Conservation (phyloP, 169 alveolate species). For the Eimeria praecox region DNA sequence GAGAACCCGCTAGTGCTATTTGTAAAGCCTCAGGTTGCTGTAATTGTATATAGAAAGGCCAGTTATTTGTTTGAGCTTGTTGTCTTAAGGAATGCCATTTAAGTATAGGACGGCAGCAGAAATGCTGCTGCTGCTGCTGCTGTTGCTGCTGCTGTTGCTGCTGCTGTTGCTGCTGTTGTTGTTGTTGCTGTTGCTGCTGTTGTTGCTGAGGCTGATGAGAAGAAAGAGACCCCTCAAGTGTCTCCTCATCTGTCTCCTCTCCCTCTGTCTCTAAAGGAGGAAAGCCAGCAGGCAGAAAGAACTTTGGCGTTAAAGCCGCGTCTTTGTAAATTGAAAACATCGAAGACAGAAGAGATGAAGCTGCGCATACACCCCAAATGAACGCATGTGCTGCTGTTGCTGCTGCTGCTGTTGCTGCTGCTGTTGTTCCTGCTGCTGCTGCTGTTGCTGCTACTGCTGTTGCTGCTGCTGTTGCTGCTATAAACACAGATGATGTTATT, state of each 20-base stretch:
- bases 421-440: not conserved
- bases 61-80: constrained; percentile 10
- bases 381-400: not conserved
- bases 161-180: not conserved
- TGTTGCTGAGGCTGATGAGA: no score
- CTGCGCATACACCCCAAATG: constrained; percentile 45
- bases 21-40: constrained; percentile 25
- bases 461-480: constrained; percentile 37
- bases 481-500: no score
- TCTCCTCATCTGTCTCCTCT: not conserved
- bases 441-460: not conserved
- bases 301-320: constrained; percentile 3
- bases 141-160: no score
- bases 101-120: constrained; percentile 13
- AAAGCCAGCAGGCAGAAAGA: constrained; percentile 19
- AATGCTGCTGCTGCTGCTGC: not conserved
- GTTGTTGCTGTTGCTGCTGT: not conserved
- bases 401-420: no score
- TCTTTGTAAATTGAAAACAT: constrained; percentile 46
- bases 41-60: constrained; percentile 47
- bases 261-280: constrained; percentile 9
- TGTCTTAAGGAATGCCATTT: constrained; percentile 17
- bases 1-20: not conserved
- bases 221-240: no score
- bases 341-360: constrained; percentile 49